Base-by-base conservation (phyloP, 345 rosid genomes). In the Schrenkiella parvula region DNA sequence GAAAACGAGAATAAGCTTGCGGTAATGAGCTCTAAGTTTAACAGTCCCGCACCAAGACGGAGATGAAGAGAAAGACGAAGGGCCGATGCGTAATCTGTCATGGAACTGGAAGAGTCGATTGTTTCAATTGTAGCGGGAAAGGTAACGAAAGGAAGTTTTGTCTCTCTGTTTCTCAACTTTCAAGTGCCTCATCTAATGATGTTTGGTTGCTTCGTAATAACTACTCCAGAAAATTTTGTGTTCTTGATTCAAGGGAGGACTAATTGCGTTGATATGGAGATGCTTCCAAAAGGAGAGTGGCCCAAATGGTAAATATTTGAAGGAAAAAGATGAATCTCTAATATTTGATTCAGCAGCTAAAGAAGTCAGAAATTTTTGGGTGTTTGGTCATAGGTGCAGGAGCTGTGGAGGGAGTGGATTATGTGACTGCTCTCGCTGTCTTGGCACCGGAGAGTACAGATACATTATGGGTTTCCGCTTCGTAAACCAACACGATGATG, bases 231-330 rank as follows among this genome's bases (percentile, higher is more conserved):
- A 2, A 22, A 1, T 22, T 35, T 37, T 34, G 7, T 31, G 0
- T 53, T 39, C n/a, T 62, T 39, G 6, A 10, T 66, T 79, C 32
- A 52, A 88, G 95, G 95, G 48, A 83, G 97, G 82, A 88, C 83
- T 29, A 87, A 87, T 66, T 53, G 51, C 28, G 76, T 82, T 61
- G 79, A 85, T 66, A 29, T 79, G 52, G 76, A 77, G 25, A 80
- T 85, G 91, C 95, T 92, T 79, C 92, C 98, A 0, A 81, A 26
- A 81, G 92, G 96, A 74, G 89, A 83, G 70, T 85, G 96, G 92
- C 95, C 92, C 29, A 88, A 83, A 87, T 92, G 95, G 98, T 88
- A 81, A 78, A 80, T 17, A 61, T 46, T 13, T 15, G 21, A n/a
- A 29, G 28, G 5, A 5, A 43, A 26, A 0, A 41, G 10, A 72